Conservation (phyloP, 495 filamentous ascomycete species). For the Tetracladium setigerum region DNA sequence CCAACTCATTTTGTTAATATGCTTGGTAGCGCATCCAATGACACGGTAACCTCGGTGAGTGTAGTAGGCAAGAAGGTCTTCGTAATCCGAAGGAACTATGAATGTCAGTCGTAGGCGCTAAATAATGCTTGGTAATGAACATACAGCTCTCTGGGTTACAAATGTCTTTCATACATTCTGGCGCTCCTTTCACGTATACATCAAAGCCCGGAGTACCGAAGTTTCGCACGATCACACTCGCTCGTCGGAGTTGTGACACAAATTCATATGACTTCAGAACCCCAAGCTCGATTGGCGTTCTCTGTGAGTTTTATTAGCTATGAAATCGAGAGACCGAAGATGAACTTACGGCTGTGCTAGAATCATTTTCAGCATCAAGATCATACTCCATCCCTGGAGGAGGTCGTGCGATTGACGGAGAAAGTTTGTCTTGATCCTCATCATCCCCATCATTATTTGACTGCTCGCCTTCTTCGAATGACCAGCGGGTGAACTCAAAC, state of each 20-base stretch:
- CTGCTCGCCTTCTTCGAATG: slow-evolving; percentile 77
- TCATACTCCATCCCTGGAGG: slow-evolving; percentile 54
- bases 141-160: slow-evolving; percentile 72
- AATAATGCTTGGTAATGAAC: slow-evolving; percentile 22
- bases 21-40: slow-evolving; percentile 92
- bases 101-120: slow-evolving; percentile 13
- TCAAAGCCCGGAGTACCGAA: slow-evolving; percentile 73
- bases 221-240: slow-evolving; percentile 85
- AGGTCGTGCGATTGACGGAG: slow-evolving; percentile 79
- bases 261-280: slow-evolving; percentile 90
- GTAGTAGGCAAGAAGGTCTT: slow-evolving; percentile 79
- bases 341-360: slow-evolving; percentile 24
- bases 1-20: slow-evolving; percentile 81
- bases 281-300: slow-evolving; percentile 65
- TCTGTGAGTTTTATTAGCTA: slow-evolving; percentile 7
- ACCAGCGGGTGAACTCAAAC: slow-evolving; percentile 97
- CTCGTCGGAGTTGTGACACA: slow-evolving; percentile 86
- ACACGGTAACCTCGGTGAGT: slow-evolving; percentile 94
- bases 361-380: slow-evolving; percentile 28
- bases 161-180: slow-evolving; percentile 92
- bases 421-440: slow-evolving; percentile 57
- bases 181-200: slow-evolving; percentile 93
- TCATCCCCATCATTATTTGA: slow-evolving; percentile 47
- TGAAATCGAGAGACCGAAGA: not conserved
- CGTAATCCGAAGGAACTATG: slow-evolving; percentile 80